Conservation (phyloP, 805 yeast genomes). For the Wickerhamomyces sydowiorum region DNA sequence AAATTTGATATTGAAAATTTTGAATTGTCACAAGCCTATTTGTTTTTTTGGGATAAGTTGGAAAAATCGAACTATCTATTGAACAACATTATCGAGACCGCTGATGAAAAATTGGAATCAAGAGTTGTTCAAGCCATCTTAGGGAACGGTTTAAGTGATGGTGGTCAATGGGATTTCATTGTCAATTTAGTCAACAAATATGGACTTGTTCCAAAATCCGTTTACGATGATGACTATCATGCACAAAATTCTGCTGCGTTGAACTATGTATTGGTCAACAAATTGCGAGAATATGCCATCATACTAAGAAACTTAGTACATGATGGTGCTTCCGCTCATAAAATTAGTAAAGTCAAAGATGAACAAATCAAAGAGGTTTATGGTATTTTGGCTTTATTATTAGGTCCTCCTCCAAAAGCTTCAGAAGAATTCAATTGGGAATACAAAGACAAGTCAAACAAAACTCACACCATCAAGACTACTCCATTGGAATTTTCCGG, state of each 20-base stretch:
- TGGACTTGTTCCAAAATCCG: constrained; percentile 71
- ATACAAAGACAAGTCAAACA: constrained; percentile 58
- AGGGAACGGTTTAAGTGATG: constrained; percentile 65
- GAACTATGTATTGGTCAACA: constrained; percentile 57
- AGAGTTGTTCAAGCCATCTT: constrained; percentile 62
- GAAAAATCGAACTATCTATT: constrained; percentile 77
- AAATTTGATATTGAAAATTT: constrained; percentile 57
- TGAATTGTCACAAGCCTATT: constrained; percentile 70
- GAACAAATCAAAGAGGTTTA: constrained; percentile 55
- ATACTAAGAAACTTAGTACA: constrained; percentile 46
- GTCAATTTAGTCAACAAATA: constrained; percentile 69
- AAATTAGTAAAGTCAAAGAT: constrained; percentile 29
- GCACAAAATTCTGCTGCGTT: constrained; percentile 46
- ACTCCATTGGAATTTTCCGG: constrained; percentile 64
- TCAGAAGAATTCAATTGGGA: constrained; percentile 68
- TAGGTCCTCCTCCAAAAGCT: constrained; percentile 77
- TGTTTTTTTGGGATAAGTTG: constrained; percentile 78
- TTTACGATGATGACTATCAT: constrained; percentile 59
- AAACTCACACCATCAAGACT: constrained; percentile 37
- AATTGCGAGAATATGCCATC: constrained; percentile 71
- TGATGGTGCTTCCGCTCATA: constrained; percentile 32
- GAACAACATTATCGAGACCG: constrained; percentile 67
- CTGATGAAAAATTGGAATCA: constrained; percentile 57
- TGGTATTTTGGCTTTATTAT: constrained; percentile 53
- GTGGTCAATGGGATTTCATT: constrained; percentile 85